Conservation (phyloP, 163 green algal genomes). For the Chlorella variabilis region DNA sequence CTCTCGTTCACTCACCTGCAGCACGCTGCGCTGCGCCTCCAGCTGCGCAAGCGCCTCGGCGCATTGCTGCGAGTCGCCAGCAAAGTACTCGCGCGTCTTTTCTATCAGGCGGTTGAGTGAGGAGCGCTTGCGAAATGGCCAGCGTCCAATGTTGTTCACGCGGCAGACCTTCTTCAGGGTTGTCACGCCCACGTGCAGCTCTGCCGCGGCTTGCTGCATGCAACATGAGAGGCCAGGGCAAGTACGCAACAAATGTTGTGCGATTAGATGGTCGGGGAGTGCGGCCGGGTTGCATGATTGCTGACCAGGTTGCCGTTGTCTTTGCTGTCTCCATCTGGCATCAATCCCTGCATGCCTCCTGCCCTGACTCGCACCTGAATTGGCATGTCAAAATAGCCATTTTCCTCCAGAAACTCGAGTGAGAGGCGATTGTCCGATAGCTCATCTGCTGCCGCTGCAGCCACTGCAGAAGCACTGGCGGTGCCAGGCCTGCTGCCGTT, state of each 20-base stretch:
- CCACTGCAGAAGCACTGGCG: slow-evolving; percentile 1
- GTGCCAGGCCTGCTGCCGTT: not conserved
- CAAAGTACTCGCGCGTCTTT: slow-evolving; percentile 38
- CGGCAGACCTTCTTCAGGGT: slow-evolving; percentile 57
- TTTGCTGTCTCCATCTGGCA: too few species aligned
- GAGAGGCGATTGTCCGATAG: slow-evolving; percentile 1
- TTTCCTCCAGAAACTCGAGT: slow-evolving; percentile 41
- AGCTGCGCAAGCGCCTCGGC: slow-evolving; percentile 38
- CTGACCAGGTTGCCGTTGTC: too few species aligned
- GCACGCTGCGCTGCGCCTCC: slow-evolving; percentile 36
- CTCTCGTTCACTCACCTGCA: slow-evolving; percentile 7
- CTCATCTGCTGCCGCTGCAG: not conserved
- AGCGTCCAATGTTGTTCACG: slow-evolving; percentile 37
- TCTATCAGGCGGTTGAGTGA: slow-evolving; percentile 42
- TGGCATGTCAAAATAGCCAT: slow-evolving; percentile 51
- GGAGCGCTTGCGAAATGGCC: slow-evolving; percentile 52
- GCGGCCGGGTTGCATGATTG: too few species aligned
- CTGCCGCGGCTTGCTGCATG: slow-evolving; percentile 36
- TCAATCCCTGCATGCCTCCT: too few species aligned
- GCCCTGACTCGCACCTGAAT: slow-evolving; percentile 34
- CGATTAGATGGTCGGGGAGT: too few species aligned
- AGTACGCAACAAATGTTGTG: not conserved
- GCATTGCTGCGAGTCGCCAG: slow-evolving; percentile 31
- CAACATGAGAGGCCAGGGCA: not conserved
- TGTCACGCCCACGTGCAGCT: slow-evolving; percentile 45